Conservation (phyloP, 2,329 filamentous ascomycete species). For the Cladorrhinum sp. region DNA sequence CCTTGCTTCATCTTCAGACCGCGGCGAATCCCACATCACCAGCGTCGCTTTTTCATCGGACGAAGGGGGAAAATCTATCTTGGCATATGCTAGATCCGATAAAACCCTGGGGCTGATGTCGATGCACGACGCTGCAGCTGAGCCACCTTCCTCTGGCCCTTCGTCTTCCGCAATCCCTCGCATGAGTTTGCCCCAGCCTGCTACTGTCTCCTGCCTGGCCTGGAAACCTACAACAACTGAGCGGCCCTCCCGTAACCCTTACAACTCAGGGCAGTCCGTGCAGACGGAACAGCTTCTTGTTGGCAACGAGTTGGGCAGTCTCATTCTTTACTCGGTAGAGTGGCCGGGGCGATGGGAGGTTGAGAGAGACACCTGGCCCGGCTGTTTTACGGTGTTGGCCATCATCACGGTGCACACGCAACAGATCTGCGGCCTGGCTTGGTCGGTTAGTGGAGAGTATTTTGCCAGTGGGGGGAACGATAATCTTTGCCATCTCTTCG, state of each 20-base stretch:
- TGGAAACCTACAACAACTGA: constrained; percentile 67
- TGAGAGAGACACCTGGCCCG: constrained; percentile 65
- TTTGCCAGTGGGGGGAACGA: constrained; percentile 93
- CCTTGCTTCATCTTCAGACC: constrained; percentile 24
- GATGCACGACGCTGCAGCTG: constrained; percentile 52
- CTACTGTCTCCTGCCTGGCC: constrained; percentile 72
- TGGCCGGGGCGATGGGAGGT: constrained; percentile 70
- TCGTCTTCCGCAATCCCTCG: constrained; percentile 52
- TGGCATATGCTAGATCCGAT: constrained; percentile 80
- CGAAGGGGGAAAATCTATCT: constrained; percentile 70
- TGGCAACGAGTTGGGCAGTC: constrained; percentile 75
- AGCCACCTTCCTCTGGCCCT: constrained; percentile 45
- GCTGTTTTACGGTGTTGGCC: constrained; percentile 72
- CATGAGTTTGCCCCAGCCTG: constrained; percentile 63
- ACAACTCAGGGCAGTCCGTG: constrained; percentile 49
- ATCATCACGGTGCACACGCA: constrained; percentile 77
- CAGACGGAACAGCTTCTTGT: constrained; percentile 80
- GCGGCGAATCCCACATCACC: constrained; percentile 63
- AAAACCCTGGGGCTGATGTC: constrained; percentile 77
- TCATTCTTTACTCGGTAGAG: constrained; percentile 88
- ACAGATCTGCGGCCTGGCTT: constrained; percentile 80
- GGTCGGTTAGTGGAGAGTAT: constrained; percentile 58
- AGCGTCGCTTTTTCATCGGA: constrained; percentile 87
- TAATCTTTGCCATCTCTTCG: constrained; percentile 81
- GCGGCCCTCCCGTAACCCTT: constrained; percentile 51